A percentile compares a stretch with the other conserved stretches of the same genome.
Conservation (phyloP, 1,284 basidiomycete genomes). For the Cutaneotrichosporon dermatis region DNA sequence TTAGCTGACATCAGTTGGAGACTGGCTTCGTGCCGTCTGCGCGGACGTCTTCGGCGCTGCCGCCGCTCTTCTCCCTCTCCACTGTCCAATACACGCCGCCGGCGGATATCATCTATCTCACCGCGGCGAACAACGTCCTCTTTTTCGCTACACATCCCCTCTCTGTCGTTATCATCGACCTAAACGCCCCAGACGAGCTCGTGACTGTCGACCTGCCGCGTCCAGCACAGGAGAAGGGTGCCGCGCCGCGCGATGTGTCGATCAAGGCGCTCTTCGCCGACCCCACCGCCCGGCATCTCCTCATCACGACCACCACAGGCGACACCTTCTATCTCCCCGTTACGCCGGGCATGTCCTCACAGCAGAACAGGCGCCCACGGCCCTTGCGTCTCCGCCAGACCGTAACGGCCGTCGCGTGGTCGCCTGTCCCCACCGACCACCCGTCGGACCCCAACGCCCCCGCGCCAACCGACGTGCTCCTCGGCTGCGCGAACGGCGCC, state of each 20-base stretch:
- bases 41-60: conserved; percentile 40
- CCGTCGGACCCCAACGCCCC: conserved; percentile 19
- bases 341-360: conserved; percentile 39
- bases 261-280: conserved; percentile 77
- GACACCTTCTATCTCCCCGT: conserved; percentile 86
- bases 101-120: conserved; percentile 70
- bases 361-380: conserved; percentile 63
- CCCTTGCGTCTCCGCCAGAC: conserved; percentile 79
- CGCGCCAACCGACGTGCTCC: conserved; percentile 53
- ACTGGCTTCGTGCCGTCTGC: conserved; percentile 49
- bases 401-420: conserved; percentile 93
- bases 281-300: conserved; percentile 82
- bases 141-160: conserved; percentile 78
- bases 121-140: conserved; percentile 78
- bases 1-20: conserved; percentile 41
- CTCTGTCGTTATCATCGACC: conserved; percentile 73
- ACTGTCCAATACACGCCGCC: conserved; percentile 84
- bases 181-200: conserved; percentile 74
- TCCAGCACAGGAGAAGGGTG: conserved; percentile 52
- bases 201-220: conserved; percentile 66
- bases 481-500: conserved; percentile 77
- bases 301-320: conserved; percentile 78
- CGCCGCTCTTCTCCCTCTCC: conserved; percentile 75
- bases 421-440: conserved; percentile 52
- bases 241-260: conserved; percentile 45